Conservation (phyloP, 1,139 yeast species). For the Pichia sp. region DNA sequence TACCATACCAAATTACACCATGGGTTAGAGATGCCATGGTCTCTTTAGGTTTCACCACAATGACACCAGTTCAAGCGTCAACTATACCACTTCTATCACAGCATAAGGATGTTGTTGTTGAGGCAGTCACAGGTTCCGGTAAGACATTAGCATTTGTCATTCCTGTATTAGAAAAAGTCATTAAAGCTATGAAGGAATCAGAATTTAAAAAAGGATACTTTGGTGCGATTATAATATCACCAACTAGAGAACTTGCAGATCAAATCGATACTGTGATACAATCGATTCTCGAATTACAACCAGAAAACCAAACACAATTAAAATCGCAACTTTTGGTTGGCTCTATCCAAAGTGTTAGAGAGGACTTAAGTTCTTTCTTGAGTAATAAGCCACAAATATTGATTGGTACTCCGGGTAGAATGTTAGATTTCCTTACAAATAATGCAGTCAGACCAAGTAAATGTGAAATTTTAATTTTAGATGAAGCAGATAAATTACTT, state of each 20-base stretch:
- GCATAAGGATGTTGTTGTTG: constrained; percentile 96
- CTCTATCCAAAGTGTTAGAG: constrained; percentile 67
- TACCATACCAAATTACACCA: constrained; percentile 34
- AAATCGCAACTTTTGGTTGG: constrained; percentile 79
- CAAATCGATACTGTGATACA: constrained; percentile 75
- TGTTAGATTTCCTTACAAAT: constrained; percentile 66
- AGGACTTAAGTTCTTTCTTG: constrained; percentile 63
- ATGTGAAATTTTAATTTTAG: constrained; percentile 76
- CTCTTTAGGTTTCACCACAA: constrained; percentile 70
- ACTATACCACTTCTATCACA: constrained; percentile 83
- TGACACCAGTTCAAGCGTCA: constrained; percentile 99
- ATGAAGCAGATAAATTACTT: constrained; percentile 89
- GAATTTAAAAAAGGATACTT: constrained; percentile 56
- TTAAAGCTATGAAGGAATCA: constrained; percentile 30
- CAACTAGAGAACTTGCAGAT: constrained; percentile 89
- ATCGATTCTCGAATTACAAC: constrained; percentile 56
- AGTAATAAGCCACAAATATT: constrained; percentile 64
- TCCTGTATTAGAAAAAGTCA: constrained; percentile 72
- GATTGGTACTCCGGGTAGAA: constrained; percentile 92
- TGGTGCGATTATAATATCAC: constrained; percentile 72
- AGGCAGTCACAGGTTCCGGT: constrained; percentile 97
- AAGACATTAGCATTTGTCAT: constrained; percentile 86
- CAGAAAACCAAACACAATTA: constrained; percentile 42
- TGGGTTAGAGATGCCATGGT: constrained; percentile 62
- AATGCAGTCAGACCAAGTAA: constrained; percentile 50